Evolutionary conservation across 345 rosid genomes (phyloP), one percentile per base, ranked within the genome.

Genomic region (Eutrema japonicum): DNA sequence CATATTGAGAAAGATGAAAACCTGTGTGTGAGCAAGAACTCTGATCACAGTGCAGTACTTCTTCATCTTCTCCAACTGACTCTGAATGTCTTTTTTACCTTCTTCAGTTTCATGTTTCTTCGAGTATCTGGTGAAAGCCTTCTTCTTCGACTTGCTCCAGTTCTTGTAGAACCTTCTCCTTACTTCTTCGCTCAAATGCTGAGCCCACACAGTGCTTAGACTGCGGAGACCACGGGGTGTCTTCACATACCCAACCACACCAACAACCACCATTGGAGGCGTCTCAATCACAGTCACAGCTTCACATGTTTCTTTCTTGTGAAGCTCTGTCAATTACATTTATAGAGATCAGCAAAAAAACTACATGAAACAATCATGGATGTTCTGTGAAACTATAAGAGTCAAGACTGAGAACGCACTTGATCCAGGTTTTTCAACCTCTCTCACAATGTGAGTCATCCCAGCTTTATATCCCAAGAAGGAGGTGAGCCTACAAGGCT

Each of bases 271-370:
- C 84, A 93, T 79, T 8, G 98, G 97, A n/a, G 98, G 98, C 29
- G 96, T 87, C 75, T 91, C 97, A 43, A 91, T 70, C 8, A 93
- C 55, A 9, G 98, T 91, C 33, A 93, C 96, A 10, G 93, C 90
- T 75, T 93, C 97, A 72, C 95, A 89, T 2, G 98, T 87, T 83
- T 93, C 97, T 82, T 91, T 91, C 88, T 93, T 89, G 87, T 94
- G 98, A 10, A 93, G 97, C 83, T 91, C 90, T 86, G 72, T 0
- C 41, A 74, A 33, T 5, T 14, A 52, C n/a, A 52, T 3, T 0
- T 1, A 40, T 0, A 68, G 8, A 35, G 0, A 64, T 54, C 6
- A 64, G 65, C 10, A 53, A 7, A 12, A 18, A 8, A 3, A 43
- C 10, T 1, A 46, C 0, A 51, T 2, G 3, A 3, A n/a, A 46